phyloP scores from a whole-genome alignment of 768 basidiomycete species.

The Flagelloscypha sp. region DNA sequence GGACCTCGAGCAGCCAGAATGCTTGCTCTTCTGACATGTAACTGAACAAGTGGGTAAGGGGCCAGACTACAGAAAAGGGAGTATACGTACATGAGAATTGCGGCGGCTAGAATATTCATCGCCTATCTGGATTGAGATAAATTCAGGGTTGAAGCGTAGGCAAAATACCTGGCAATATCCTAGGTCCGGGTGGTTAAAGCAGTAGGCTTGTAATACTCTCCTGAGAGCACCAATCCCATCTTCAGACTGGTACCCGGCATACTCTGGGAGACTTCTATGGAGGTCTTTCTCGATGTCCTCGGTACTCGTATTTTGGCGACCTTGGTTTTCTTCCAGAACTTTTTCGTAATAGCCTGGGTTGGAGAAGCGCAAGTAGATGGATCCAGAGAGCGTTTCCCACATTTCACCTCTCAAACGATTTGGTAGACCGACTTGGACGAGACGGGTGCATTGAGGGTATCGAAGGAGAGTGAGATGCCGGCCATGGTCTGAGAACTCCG shows the following conservation, averaged over 20 bases:
- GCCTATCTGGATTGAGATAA: slow-evolving; percentile 39
- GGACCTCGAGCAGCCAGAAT: slow-evolving; percentile 92
- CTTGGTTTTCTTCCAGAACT: slow-evolving; percentile 69
- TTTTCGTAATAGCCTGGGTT: slow-evolving; percentile 78
- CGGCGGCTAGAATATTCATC: slow-evolving; percentile 96
- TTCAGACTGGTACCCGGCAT: slow-evolving; percentile 88
- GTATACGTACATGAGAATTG: slow-evolving; percentile 72
- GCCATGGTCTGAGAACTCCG: slow-evolving; percentile 74
- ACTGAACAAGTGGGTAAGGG: slow-evolving; percentile 31
- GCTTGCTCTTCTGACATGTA: slow-evolving; percentile 99
- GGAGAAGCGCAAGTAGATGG: slow-evolving; percentile 80
- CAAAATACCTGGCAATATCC: slow-evolving; percentile 83
- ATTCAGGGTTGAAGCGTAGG: slow-evolving; percentile 2
- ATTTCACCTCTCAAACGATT: slow-evolving; percentile 92
- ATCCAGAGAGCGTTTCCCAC: slow-evolving; percentile 97
- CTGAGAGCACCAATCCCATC: slow-evolving; percentile 80
- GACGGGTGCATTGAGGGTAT: slow-evolving; percentile 94
- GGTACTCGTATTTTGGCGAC: slow-evolving; percentile 77
- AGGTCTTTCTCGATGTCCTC: slow-evolving; percentile 99
- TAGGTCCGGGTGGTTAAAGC: slow-evolving; percentile 87
- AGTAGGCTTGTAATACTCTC: slow-evolving; percentile 90
- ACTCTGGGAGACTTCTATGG: slow-evolving; percentile 92
- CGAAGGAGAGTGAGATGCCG: slow-evolving; percentile 91
- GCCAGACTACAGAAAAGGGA: neutral
- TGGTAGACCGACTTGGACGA: slow-evolving; percentile 94